Percentiles rank a stretch among this genome's conserved stretches.
phyloP scores from a whole-genome alignment of 805 yeast species.

The Pichia eremophila region DNA sequence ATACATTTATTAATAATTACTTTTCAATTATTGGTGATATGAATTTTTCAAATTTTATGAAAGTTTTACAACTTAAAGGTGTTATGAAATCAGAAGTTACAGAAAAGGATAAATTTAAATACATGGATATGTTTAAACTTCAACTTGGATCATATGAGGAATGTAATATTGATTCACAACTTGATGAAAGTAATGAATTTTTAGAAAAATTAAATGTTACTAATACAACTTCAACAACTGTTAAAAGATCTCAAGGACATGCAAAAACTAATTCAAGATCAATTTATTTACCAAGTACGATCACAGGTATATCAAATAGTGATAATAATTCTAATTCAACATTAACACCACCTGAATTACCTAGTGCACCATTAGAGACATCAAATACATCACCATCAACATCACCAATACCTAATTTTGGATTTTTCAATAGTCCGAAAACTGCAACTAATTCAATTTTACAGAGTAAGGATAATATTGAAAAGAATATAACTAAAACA shows the following conservation, averaged over 20 bases:
- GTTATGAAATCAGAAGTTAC: slow-evolving; percentile 20
- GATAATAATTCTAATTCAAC: slow-evolving; percentile 5
- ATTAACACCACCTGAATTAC: slow-evolving; percentile 11
- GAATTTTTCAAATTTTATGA: slow-evolving; percentile 51
- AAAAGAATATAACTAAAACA: slow-evolving; percentile 37
- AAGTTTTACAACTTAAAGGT: slow-evolving; percentile 57
- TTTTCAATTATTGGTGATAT: slow-evolving; percentile 59
- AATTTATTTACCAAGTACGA: slow-evolving; percentile 10
- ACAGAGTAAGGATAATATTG: slow-evolving; percentile 34
- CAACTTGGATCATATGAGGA: slow-evolving; percentile 29
- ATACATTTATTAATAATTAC: slow-evolving; percentile 53
- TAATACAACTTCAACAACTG: background rate
- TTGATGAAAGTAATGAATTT: slow-evolving; percentile 21
- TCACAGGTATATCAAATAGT: background rate
- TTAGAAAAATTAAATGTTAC: slow-evolving; percentile 17
- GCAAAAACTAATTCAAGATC: slow-evolving; percentile 8
- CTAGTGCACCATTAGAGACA: slow-evolving; percentile 2
- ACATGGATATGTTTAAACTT: slow-evolving; percentile 30
- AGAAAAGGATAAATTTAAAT: slow-evolving; percentile 30
- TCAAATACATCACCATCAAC: background rate
- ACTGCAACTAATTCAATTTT: slow-evolving; percentile 23
- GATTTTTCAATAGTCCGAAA: slow-evolving; percentile 17
- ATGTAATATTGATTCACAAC: slow-evolving; percentile 13
- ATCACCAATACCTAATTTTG: slow-evolving; percentile 7
- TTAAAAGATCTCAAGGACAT: slow-evolving; percentile 3